Percentiles rank a stretch among this genome's conserved stretches.
Evolutionary conservation across 2,329 filamentous ascomycete species (phyloP).

Genomic region (Chaetomiaceae sp.): DNA sequence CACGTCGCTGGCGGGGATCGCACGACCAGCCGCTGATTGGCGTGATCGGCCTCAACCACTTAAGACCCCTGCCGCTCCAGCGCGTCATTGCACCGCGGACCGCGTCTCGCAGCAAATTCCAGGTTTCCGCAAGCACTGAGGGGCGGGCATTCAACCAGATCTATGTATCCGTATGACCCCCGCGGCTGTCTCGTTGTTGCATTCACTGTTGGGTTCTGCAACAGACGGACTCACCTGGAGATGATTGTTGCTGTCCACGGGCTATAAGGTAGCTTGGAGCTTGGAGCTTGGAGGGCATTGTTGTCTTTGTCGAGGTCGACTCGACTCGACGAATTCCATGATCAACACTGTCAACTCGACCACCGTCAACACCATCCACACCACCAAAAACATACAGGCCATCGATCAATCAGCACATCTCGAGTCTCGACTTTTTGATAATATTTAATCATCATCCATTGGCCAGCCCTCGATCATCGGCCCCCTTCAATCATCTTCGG

Average conservation of each 20-base stretch:
- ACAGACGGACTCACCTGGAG: background rate
- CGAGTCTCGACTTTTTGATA: too few relatives aligned
- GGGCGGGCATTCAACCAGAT: background rate
- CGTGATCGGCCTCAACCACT: conserved; percentile 11
- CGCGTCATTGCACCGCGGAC: conserved; percentile 25
- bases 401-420: too few relatives aligned
- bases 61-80: conserved; percentile 12
- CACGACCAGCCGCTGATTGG: conserved; percentile 12
- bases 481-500: too few relatives aligned
- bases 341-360: too few relatives aligned
- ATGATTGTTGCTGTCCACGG: background rate
- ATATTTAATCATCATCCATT: too few relatives aligned
- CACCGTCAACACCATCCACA: too few relatives aligned
- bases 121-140: background rate
- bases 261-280: background rate
- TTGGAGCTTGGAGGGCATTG: background rate
- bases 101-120: conserved; percentile 21
- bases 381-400: too few relatives aligned
- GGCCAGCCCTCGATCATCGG: background rate
- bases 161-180: too few relatives aligned
- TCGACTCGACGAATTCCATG: too few relatives aligned
- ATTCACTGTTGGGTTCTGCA: background rate
- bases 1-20: conserved; percentile 16
- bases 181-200: background rate
- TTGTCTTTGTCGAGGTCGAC: too few relatives aligned